Evolutionary conservation across 1,139 yeast genomes (phyloP).

Genomic region (Taphrina pruni): DNA sequence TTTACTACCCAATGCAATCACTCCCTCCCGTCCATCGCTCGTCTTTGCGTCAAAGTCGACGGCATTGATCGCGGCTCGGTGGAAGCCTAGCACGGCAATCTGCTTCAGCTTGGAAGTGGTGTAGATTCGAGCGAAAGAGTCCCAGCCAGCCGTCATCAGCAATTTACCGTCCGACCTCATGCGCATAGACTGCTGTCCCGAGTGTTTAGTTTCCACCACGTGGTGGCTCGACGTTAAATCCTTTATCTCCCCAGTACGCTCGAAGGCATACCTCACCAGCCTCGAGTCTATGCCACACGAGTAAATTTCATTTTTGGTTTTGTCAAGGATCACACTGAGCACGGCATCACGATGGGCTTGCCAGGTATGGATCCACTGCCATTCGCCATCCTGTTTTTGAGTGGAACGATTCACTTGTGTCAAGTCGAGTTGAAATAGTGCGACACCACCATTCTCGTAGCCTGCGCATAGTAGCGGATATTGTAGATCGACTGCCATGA

Average conservation of each 20-base stretch:
- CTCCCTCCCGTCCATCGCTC: not conserved
- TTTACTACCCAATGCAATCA: slow-evolving; percentile 33
- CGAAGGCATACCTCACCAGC: slow-evolving; percentile 1
- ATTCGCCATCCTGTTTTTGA: slow-evolving; percentile 28
- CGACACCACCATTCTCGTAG: slow-evolving; percentile 31
- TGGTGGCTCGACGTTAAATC: not conserved
- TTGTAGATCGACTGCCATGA: slow-evolving; percentile 29
- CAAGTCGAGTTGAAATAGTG: slow-evolving; percentile 7
- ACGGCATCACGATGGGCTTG: slow-evolving; percentile 31
- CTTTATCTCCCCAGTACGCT: not conserved
- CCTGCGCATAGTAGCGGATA: slow-evolving; percentile 30
- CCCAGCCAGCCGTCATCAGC: slow-evolving; percentile 35
- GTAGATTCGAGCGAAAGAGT: slow-evolving; percentile 23
- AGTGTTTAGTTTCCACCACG: slow-evolving; percentile 23
- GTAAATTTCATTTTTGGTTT: not conserved
- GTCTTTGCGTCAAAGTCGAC: slow-evolving; percentile 14
- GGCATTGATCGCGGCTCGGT: slow-evolving; percentile 20
- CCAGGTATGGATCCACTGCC: slow-evolving; percentile 20
- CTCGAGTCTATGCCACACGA: slow-evolving; percentile 31
- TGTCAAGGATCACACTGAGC: slow-evolving; percentile 8
- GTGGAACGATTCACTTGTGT: slow-evolving; percentile 3
- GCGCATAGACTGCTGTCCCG: slow-evolving; percentile 31
- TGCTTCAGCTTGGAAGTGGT: slow-evolving; percentile 8
- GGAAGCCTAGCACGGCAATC: slow-evolving; percentile 38
- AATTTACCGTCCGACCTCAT: slow-evolving; percentile 23